Evolutionary conservation across 176 grass and related monocot genomes (phyloP), one percentile per base, ranked within the genome.

Genomic region (Musa troglodytarum): DNA sequence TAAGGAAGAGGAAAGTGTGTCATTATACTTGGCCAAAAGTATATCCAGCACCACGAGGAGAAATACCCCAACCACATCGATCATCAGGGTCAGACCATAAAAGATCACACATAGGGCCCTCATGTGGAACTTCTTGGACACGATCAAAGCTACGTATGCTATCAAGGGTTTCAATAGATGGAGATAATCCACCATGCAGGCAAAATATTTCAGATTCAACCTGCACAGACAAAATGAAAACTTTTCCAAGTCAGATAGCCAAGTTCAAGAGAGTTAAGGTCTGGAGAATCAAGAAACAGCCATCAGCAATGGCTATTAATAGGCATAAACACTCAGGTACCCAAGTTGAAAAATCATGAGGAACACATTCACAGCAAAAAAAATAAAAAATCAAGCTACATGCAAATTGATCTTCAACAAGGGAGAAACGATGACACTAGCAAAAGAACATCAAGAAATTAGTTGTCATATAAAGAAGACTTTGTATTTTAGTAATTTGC

Each of bases 131-230:
- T 86, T 87, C 88, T 84, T 87, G 88, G 67, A 90, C 79, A n/a
- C 88, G 78, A 59, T 90, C 84, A 49, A 90, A 90, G 84, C 79
- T 84, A 8, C 88, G 88, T 50, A 90, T 86, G 19, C 79, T 90
- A 72, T 90, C 84, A 65, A 90, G 84, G 24, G 84, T 90, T 74
- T 90, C 88, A 0, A 90, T 86, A 11, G 88, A 86, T 58, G 88
- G 88, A 56, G 88, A 90, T 22, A 90, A 73, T 53, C 88, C 88
- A 78, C 88, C 88, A 62, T 90, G 88, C 16, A 90, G 69, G 78
- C 88, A 90, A 81, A 90, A 90, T 79, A 90, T 90, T 78, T 90
- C 88, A 14, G 84, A 86, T 63, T 86, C 88, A 73, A 90, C 88
- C 88, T 90, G 67, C 74, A 62, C 63, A 34, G 50, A 68, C 55